Base-by-base conservation (phyloP, 352 stramenopile genomes). In the Phytophthora megakarya region DNA sequence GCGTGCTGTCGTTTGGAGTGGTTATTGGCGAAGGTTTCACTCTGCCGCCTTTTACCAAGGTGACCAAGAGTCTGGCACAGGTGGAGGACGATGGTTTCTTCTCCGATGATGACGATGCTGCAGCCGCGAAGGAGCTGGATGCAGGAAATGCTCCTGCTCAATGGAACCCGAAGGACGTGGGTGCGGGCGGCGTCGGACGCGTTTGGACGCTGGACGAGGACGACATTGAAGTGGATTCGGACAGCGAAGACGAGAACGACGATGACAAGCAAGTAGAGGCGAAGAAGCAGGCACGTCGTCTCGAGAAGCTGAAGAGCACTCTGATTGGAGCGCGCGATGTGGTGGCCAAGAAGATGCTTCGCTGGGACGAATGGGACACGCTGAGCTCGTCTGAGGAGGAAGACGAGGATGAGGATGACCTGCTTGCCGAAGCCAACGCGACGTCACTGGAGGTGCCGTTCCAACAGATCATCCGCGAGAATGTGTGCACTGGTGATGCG, bases 151-250 rank as follows among this genome's bases (percentile, higher is more conserved):
- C 21, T 13, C 25, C 51, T 12, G 37, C 37, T 15, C 84, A 87
- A 37, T 96, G 87, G 87, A 78, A 86, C 57, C 59, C 75, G 19
- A 71, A 76, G 33, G 71, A 94, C n/a, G 87, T 96, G 8, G 87
- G 87, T 22, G 67, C 72, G 0, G 78, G 75, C 18, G 87, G 87
- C 19, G 81, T 89, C 9, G 87, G 87, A 15, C 81, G 87, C 5
- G 54, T 94, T 15, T 96, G 87, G 87, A 93, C 84, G 38, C 62
- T 95, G 35, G 86, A 95, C 23, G 88, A 96, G 16, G 87, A 96
- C 45, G 81, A 86, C 26, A 88, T 90, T 64, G 72, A 90, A 58
- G 74, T 88, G 38, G 84, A 92, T 28, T 86, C 70, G 13, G 78
- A 86, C 39, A 85, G 84, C 32, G 78, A 90, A 4, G 78, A 83